Base-by-base conservation (phyloP, 495 filamentous ascomycete genomes). In the Pyrenula massariospora region DNA sequence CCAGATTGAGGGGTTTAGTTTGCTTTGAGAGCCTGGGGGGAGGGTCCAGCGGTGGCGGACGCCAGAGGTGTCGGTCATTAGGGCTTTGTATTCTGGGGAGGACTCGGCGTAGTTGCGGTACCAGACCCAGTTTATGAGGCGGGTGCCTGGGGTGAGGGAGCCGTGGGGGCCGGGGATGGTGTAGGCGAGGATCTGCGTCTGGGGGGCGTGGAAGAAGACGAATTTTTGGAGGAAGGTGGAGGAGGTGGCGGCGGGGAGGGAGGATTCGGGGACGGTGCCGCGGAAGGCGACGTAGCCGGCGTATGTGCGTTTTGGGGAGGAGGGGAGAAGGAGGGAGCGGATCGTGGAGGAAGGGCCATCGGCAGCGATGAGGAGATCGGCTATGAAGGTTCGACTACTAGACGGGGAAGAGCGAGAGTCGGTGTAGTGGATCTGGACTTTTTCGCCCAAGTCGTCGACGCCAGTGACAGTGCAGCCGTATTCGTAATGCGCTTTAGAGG, bases 101-200 rank as follows among this genome's bases (percentile, higher is more conserved):
- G 22, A 24, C 25, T n/a, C 52, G 31, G 48, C 54, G 52, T n/a
- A 53, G 48, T 81, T 80, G 51, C 62, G 68, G 61, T 82, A 82
- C 66, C 77, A 84, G 52, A 83, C 79, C 56, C 70, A 78, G 61
- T 82, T 84, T 24, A 80, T 65, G 10, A 77, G 70, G 5, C 77
- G 71, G 12, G 75, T 55, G n/a, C 73, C 78, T 0, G 66, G 63
- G 48, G 72, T 65, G 15, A 79, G 67, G 3, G 66, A 71, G 10
- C 79, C 78, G 51, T 77, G 62, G 8, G 64, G 56, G 3, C 78
- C 78, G 0, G 80, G 78, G 50, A 84, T 82, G 15, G 75, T 67
- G 58, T 84, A 82, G 71, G 56, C 12, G 19, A 22, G 21, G 11
- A 19, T 24, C 24, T 54, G 19, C 48, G 50, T 12, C 48, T 23